Evolutionary conservation across 805 yeast genomes (phyloP), one percentile per base, ranked within the genome.

Genomic region (Sugiyamaella valdiviana): DNA sequence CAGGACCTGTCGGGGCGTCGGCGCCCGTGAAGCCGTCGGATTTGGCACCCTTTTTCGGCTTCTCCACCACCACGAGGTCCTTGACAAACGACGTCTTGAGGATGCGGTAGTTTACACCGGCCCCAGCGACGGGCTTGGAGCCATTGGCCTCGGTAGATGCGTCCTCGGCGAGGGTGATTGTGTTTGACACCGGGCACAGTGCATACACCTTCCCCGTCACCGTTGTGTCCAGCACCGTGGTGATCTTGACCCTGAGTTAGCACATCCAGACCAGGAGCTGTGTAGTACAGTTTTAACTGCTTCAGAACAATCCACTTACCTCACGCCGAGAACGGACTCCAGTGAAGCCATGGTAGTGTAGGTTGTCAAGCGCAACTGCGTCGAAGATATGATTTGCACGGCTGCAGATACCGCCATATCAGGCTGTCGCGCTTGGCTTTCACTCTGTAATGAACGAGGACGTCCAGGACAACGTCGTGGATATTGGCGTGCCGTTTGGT

Each of bases 141-240:
- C 47, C 47, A n/a, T 22, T 16, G 12, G 16, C 38, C 10, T 40
- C 23, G 42, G 32, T 36, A 2, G 20, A 40, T 14, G 36, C 21
- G 17, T 60, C 60, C 38, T 61, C 59, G 36, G 57, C 60, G 46
- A 73, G 58, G 1, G 76, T 63, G 20, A 77, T 52, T n/a, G 78
- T 62, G 37, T 73, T 71, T 46, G 71, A 72, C 5, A 50, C 48
- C 6, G 80, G 69, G 49, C 78, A 76, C 61, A 76, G 82, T 7
- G 88, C 74, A 61, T 79, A 82, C 36, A 85, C 73, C 26, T 73
- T 67, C 1, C 93, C 95, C n/a, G 71, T 70, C 45, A 79, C 70
- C 6, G 70, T 69, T 22, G 74, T 72, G 58, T 83, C 87, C 41
- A 79, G 66, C 5, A 75, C 67, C 44, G 85, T 85, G 10, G 77